Evolutionary conservation across 495 filamentous ascomycete genomes (phyloP).

Genomic region (Talaromyces proteolyticus): DNA sequence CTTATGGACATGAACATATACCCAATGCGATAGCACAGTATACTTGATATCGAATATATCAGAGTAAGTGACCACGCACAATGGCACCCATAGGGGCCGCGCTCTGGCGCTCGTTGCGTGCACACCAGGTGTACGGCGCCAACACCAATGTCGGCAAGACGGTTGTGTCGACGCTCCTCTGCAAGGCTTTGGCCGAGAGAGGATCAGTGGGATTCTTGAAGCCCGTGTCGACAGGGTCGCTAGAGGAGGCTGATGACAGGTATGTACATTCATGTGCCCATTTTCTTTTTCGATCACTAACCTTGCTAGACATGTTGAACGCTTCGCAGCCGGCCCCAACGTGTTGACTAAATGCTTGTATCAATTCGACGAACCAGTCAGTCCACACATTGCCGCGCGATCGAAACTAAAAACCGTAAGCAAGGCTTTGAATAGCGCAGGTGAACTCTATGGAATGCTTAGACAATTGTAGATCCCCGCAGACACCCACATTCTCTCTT

Average conservation of each 20-base stretch:
- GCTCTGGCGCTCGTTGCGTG: slow-evolving; percentile 57
- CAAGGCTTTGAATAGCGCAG: not conserved
- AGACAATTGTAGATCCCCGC: slow-evolving; percentile 27
- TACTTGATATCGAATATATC: not conserved
- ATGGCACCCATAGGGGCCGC: slow-evolving; percentile 38
- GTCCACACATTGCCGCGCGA: slow-evolving; percentile 64
- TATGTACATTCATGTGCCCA: slow-evolving; percentile 25
- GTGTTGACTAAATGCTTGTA: slow-evolving; percentile 54
- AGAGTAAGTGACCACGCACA: not conserved
- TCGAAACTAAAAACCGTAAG: slow-evolving; percentile 23
- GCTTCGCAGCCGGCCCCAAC: slow-evolving; percentile 38
- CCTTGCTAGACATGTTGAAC: slow-evolving; percentile 47
- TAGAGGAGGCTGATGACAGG: slow-evolving; percentile 61
- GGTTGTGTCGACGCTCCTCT: slow-evolving; percentile 63
- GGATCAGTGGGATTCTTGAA: slow-evolving; percentile 57
- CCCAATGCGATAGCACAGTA: too few relatives aligned
- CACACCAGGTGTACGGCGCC: slow-evolving; percentile 69
- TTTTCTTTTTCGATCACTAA: not conserved
- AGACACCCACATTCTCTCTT: slow-evolving; percentile 41
- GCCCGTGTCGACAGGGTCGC: slow-evolving; percentile 67
- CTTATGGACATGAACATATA: too few relatives aligned
- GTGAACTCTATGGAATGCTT: too few relatives aligned
- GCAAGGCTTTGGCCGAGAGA: slow-evolving; percentile 46
- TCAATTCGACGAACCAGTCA: slow-evolving; percentile 65
- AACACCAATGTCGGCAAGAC: slow-evolving; percentile 82